Conservation (phyloP, 306 rosid species). For the Hylodesmum podocarpum region DNA sequence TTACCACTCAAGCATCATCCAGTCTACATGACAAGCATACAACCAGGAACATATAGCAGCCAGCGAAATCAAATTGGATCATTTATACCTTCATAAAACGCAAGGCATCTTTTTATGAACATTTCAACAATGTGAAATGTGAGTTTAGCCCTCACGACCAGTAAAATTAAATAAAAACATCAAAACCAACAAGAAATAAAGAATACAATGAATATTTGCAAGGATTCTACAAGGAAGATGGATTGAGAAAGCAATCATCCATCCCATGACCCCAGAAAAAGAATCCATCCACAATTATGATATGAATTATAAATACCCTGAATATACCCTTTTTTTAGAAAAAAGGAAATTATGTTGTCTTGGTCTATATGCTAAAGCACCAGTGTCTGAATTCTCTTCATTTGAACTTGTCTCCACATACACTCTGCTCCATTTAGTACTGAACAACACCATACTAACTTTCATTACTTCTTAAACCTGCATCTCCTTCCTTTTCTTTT, state of each 20-base stretch:
- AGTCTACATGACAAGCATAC: not conserved
- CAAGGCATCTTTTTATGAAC: conserved; percentile 18
- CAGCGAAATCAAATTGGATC: not conserved
- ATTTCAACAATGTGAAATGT: conserved; percentile 20
- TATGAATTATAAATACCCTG: conserved; percentile 41
- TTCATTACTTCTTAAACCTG: conserved; percentile 26
- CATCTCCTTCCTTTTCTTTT: conserved; percentile 23
- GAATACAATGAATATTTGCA: conserved; percentile 50
- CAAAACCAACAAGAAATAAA: conserved; percentile 42
- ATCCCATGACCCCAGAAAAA: conserved; percentile 30
- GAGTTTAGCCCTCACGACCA: conserved; percentile 21
- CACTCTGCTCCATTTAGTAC: not conserved
- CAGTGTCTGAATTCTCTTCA: conserved; percentile 7
- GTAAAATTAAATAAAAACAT: conserved; percentile 22
- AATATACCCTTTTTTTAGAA: conserved; percentile 31
- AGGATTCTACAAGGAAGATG: conserved; percentile 39
- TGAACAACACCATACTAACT: conserved; percentile 23
- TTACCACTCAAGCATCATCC: not conserved
- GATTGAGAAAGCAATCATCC: conserved; percentile 28
- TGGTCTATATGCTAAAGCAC: conserved; percentile 20
- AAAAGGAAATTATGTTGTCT: conserved; percentile 21
- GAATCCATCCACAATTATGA: conserved; percentile 37
- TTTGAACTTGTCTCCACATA: not conserved
- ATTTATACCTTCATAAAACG: conserved; percentile 1
- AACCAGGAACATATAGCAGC: not conserved